A percentile compares a stretch with the other conserved stretches of the same genome.
These are phyloP conservation scores for Schizothecium vesticola DNA, from an alignment of 495 filamentous ascomycete genomes.

Conservation along the genomic window DNA sequence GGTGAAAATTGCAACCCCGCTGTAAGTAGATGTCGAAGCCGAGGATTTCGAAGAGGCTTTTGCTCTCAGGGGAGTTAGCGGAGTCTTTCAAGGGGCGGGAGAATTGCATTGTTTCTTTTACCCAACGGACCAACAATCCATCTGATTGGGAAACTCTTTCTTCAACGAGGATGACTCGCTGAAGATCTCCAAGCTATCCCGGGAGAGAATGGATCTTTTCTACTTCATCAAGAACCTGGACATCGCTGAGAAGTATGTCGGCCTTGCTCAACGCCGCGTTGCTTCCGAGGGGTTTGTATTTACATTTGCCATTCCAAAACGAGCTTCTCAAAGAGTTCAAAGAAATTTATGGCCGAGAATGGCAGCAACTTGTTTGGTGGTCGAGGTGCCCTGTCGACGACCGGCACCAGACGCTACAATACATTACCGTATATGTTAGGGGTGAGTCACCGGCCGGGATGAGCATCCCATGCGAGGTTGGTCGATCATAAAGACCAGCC, in stretches of 20 bases:
- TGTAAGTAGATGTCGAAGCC: constrained; percentile 3
- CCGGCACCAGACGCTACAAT: background rate
- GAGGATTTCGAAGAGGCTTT: no score
- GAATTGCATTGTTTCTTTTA: no score
- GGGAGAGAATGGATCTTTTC: no score
- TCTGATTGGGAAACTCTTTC: no score
- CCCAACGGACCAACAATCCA: no score
- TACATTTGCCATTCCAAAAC: background rate
- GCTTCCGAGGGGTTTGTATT: background rate
- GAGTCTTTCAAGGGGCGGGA: no score
- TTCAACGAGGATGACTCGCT: no score
- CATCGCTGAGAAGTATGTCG: background rate
- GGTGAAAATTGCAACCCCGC: background rate
- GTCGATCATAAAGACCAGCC: background rate
- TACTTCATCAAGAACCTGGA: background rate
- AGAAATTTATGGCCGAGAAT: background rate
- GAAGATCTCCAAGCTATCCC: no score
- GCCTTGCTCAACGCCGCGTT: background rate
- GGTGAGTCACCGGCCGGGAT: background rate
- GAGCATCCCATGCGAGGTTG: background rate
- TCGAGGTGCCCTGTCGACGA: no score
- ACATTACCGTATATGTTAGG: no score
- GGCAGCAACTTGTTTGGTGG: background rate
- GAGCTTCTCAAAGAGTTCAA: background rate
- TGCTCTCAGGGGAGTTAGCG: no score